phyloP scores from a whole-genome alignment of 108 stramenopile species.

The Fragilaria radians region DNA sequence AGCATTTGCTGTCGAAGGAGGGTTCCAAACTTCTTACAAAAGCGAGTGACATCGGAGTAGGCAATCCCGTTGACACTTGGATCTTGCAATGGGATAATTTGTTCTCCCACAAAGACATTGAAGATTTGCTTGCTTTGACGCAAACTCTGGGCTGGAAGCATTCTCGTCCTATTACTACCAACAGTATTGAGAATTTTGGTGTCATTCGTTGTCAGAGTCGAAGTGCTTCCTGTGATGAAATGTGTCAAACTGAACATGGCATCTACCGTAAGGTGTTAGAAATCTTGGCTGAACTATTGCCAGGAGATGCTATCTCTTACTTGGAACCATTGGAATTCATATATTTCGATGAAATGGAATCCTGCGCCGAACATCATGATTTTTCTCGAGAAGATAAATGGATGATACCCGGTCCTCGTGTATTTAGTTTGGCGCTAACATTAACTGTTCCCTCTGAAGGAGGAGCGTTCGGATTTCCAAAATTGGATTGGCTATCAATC shows the following conservation, averaged over 20 bases:
- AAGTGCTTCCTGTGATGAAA: not conserved
- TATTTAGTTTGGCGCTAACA: constrained; percentile 29
- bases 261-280: constrained; percentile 23
- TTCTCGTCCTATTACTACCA: not conserved
- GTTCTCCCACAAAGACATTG: constrained; percentile 18
- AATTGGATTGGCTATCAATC: constrained; percentile 34
- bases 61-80: constrained; percentile 18
- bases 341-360: constrained; percentile 2
- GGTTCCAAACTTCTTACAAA: not conserved
- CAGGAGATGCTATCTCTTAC: constrained; percentile 11
- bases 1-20: not conserved
- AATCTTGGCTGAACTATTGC: constrained; percentile 18
- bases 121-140: constrained; percentile 13
- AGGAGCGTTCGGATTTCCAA: constrained; percentile 33
- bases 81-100: constrained; percentile 25
- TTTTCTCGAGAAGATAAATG: constrained; percentile 23
- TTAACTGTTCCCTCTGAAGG: constrained; percentile 19
- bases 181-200: not conserved
- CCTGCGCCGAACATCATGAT: constrained; percentile 15
- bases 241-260: constrained; percentile 13
- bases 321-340: constrained; percentile 30
- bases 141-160: constrained; percentile 7
- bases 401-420: constrained; percentile 40
- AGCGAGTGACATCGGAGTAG: not conserved
- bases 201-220: not conserved